Evolutionary conservation across 768 basidiomycete genomes (phyloP).

Genomic region (Rhodotorula toruloides): DNA sequence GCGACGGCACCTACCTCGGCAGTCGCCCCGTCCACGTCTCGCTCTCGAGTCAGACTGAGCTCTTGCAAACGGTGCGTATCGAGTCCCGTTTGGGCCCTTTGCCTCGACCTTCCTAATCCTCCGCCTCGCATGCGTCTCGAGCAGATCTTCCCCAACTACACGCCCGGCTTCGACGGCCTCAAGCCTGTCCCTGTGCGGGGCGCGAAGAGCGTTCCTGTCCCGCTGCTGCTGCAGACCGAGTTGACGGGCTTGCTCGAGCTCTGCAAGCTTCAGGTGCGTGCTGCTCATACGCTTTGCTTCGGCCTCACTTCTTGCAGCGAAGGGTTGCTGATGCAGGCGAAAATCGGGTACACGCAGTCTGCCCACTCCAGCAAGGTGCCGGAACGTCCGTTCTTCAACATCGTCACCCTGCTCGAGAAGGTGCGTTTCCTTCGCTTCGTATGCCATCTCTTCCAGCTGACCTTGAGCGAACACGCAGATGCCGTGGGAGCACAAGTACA

Average conservation of each 20-base stretch:
- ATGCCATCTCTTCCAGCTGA: not conserved
- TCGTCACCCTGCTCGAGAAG: slow-evolving; percentile 35
- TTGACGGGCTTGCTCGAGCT: slow-evolving; percentile 25
- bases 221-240: slow-evolving; percentile 30
- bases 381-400: slow-evolving; percentile 33
- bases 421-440: not conserved
- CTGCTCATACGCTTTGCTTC: too few relatives aligned
- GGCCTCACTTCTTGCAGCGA: not conserved
- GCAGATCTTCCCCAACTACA: slow-evolving; percentile 34
- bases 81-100: not conserved
- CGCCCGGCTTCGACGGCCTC: slow-evolving; percentile 17
- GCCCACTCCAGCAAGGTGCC: slow-evolving; percentile 27
- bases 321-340: not conserved
- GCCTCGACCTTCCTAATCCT: not conserved
- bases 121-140: not conserved
- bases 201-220: not conserved
- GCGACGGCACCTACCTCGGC: slow-evolving; percentile 19
- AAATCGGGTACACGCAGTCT: not conserved
- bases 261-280: slow-evolving; percentile 25
- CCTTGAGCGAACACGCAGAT: not conserved
- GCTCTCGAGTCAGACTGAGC: slow-evolving; percentile 17
- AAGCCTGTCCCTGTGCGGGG: not conserved
- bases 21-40: slow-evolving; percentile 22
- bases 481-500: slow-evolving; percentile 17
- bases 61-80: slow-evolving; percentile 24